Conservation (phyloP, 1,139 yeast species). For the Scheffersomyces titani region DNA sequence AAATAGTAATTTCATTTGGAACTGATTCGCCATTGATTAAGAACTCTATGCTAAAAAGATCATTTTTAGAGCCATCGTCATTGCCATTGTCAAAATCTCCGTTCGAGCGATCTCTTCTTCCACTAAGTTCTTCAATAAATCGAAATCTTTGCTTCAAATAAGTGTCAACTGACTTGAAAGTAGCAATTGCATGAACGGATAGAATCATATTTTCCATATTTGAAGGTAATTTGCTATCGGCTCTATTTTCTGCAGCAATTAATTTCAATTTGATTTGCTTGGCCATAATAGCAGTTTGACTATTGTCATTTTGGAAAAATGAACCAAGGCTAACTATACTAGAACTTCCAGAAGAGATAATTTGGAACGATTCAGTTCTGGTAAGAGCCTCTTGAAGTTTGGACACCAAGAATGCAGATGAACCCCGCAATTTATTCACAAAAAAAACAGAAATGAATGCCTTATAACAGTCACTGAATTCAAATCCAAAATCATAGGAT, state of each 20-base stretch:
- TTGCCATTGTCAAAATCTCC: conserved; percentile 12
- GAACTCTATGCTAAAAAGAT: conserved; percentile 52
- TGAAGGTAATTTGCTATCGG: conserved; percentile 24
- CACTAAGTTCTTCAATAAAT: conserved; percentile 23
- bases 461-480: conserved; percentile 30
- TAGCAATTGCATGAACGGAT: conserved; percentile 88
- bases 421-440: conserved; percentile 22
- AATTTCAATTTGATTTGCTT: conserved; percentile 69
- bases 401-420: conserved; percentile 41
- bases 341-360: conserved; percentile 54
- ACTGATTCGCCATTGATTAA: conserved; percentile 59
- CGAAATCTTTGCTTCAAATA: conserved; percentile 49
- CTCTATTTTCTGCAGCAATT: conserved; percentile 23
- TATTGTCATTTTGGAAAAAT: conserved; percentile 6
- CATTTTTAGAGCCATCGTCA: conserved; percentile 3
- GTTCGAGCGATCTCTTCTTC: conserved; percentile 7
- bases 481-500: conserved; percentile 22
- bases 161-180: conserved; percentile 69
- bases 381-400: conserved; percentile 76
- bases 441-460: conserved; percentile 54
- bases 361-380: conserved; percentile 74
- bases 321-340: conserved; percentile 5
- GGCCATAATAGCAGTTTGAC: conserved; percentile 64
- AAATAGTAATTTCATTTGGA: conserved; percentile 72
- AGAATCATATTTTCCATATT: conserved; percentile 48